Evolutionary conservation across 345 rosid species (phyloP), one percentile per base, ranked within the genome.

Genomic region (Dimocarpus longan): DNA sequence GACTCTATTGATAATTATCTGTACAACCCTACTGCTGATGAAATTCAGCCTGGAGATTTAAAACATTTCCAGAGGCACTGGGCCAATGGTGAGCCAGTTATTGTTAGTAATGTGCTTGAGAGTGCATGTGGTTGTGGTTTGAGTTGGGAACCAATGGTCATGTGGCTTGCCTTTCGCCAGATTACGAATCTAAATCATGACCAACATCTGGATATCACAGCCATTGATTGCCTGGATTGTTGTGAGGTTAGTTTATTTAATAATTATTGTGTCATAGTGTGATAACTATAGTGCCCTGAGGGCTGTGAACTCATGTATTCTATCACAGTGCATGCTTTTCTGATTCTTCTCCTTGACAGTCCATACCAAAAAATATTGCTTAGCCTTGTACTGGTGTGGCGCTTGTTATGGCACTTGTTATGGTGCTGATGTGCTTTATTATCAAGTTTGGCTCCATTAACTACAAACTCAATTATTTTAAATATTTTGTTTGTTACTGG

Each of bases 121-220:
- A 83, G 75, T 72, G 80, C 79, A 50, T 73, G 88, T 77, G 92
- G 91, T 50, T 73, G 88, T 77, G 92, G 92, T 5, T 68, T 91
- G 66, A 91, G 93, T 77, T 90, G 91, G 95, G 92, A 90, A 28
- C 95, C 93, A 63, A 78, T 83, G 87, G 91, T 91, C 71, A 91
- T 87, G 95, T 91, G 92, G 91, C 91, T 89, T 54, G 94, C 92
- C 44, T 78, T 86, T 77, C 89, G 91, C 32, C 88, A 87, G 74
- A 83, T 79, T 52, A 52, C 65, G 64, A 82, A 78, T 75, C 70
- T 71, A 64, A 88, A 83, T 26, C 84, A 77, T 59, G 82, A 60
- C 12, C 46, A 57, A 46, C 82, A 83, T 67, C 76, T 85, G 57
- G 77, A 80, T 74, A 85, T 84, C 57, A 79, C 76, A 77, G 89